phyloP scores from a whole-genome alignment of 257 asterid genomes.

The Misopates orontium region DNA sequence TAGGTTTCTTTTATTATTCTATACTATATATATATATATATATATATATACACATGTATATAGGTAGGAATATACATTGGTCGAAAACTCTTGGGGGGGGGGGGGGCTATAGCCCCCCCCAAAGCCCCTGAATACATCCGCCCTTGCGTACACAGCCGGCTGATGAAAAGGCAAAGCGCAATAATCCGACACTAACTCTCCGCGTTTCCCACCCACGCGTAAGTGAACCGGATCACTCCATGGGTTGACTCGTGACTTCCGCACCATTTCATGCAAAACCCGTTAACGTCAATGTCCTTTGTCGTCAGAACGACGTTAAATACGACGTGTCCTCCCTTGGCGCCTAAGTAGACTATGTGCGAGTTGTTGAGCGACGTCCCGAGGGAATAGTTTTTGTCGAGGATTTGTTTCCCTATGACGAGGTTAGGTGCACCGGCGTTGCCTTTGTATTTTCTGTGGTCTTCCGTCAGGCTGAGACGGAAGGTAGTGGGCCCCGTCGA shows the following conservation, averaged over 20 bases:
- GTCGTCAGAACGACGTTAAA: conserved; percentile 46
- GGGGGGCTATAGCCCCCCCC: no score
- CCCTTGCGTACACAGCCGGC: no score
- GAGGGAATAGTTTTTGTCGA: conserved; percentile 30
- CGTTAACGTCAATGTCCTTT: conserved; percentile 39
- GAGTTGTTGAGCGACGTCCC: conserved; percentile 43
- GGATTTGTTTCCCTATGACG: conserved; percentile 40
- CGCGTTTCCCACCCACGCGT: conserved; percentile 51
- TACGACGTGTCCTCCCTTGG: conserved; percentile 37
- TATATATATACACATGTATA: no score
- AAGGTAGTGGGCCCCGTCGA: conserved; percentile 34
- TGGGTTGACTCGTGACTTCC: conserved; percentile 34
- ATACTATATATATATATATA: no score
- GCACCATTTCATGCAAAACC: conserved; percentile 42
- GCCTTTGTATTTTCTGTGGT: conserved; percentile 40
- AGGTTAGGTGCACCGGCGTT: conserved; percentile 22
- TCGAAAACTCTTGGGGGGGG: no score
- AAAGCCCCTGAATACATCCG: no score
- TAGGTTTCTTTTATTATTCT: no score
- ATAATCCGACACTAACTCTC: conserved; percentile 44
- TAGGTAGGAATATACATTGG: no score
- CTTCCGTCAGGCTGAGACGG: conserved; percentile 56
- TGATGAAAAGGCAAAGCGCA: conserved; percentile 57
- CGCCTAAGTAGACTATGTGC: conserved; percentile 37
- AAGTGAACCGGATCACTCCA: conserved; percentile 25